These are phyloP conservation scores for Fomitopsis serialis DNA, from an alignment of 768 basidiomycete genomes.

Conservation along the genomic window DNA sequence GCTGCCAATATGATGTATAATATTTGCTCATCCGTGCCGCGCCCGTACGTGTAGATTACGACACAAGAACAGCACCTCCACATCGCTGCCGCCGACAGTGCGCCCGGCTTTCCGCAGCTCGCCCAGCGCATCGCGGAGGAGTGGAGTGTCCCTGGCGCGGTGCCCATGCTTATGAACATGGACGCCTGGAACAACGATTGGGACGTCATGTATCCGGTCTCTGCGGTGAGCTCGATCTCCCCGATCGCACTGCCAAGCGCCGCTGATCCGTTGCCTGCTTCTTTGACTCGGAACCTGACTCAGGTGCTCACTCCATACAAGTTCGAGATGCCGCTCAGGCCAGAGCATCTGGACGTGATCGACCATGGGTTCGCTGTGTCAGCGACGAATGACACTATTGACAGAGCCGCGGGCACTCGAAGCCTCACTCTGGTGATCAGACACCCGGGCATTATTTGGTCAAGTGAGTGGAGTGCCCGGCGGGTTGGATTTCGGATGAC, in stretches of 20 bases:
- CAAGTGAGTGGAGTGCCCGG: constrained; percentile 38
- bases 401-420: constrained; percentile 57
- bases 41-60: constrained; percentile 47
- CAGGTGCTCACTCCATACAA: constrained; percentile 86
- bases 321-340: constrained; percentile 53
- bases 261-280: constrained; percentile 6
- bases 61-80: constrained; percentile 71
- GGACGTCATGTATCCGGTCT: constrained; percentile 83
- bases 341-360: constrained; percentile 21
- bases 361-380: constrained; percentile 43
- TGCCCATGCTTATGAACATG: constrained; percentile 48
- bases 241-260: neutral
- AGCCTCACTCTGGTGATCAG: constrained; percentile 62
- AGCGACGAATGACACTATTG: constrained; percentile 50
- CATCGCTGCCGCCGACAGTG: constrained; percentile 76
- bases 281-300: neutral
- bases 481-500: neutral
- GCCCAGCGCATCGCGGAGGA: constrained; percentile 53
- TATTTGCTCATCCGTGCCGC: neutral
- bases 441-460: constrained; percentile 86
- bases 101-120: constrained; percentile 66
- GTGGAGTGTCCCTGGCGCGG: constrained; percentile 45
- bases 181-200: constrained; percentile 82
- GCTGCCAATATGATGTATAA: neutral
- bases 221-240: constrained; percentile 41